Evolutionary conservation across 805 yeast genomes (phyloP).

Genomic region (Komagataella populi): DNA sequence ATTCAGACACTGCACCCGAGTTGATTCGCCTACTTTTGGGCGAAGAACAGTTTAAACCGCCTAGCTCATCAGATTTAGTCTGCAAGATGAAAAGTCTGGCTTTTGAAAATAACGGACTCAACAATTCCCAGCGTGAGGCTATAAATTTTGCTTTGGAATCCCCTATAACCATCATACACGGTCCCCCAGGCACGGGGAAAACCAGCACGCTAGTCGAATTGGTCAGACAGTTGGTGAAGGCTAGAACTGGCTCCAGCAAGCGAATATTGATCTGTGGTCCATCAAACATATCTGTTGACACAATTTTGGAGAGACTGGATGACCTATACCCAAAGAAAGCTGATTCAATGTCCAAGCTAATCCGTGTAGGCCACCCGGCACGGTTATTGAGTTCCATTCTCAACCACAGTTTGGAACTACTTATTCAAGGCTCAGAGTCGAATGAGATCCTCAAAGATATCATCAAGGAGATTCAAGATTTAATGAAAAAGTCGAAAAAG

Average conservation of each 20-base stretch:
- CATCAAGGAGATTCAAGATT: constrained; percentile 49
- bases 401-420: constrained; percentile 63
- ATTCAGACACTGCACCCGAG: constrained; percentile 16
- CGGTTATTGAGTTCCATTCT: constrained; percentile 50
- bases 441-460: constrained; percentile 57
- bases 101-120: constrained; percentile 33
- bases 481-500: constrained; percentile 40
- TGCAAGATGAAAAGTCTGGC: constrained; percentile 7
- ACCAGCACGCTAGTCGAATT: constrained; percentile 79
- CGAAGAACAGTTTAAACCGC: constrained; percentile 19
- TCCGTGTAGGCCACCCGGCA: constrained; percentile 92
- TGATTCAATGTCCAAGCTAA: constrained; percentile 18
- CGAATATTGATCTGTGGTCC: constrained; percentile 86
- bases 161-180: constrained; percentile 46
- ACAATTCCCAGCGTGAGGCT: constrained; percentile 63
- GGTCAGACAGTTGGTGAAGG: constrained; percentile 52
- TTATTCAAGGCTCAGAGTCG: constrained; percentile 43
- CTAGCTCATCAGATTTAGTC: constrained; percentile 6
- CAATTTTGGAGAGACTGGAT: constrained; percentile 65
- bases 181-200: constrained; percentile 79
- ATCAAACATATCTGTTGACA: constrained; percentile 85
- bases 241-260: constrained; percentile 11
- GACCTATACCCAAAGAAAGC: constrained; percentile 23
- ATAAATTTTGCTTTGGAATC: constrained; percentile 54
- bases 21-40: constrained; percentile 36